Base-by-base conservation (phyloP, 1,139 yeast species). In the Pichia norvegensis region DNA sequence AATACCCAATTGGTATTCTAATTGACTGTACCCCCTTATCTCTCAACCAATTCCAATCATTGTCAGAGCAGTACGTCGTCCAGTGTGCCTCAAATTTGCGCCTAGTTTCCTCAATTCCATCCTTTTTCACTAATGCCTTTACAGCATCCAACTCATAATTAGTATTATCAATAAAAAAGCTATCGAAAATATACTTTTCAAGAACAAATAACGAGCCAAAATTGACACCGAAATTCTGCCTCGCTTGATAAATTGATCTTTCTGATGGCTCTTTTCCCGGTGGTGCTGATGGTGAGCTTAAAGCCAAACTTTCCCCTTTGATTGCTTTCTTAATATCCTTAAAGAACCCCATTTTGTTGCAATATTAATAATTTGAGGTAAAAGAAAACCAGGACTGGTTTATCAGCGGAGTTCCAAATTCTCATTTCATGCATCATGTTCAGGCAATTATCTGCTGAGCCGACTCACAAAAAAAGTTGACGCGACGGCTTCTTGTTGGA, bases 1-100 rank as follows among this genome's bases (percentile, higher is more conserved):
- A 92, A 64, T 85, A 92, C 0, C 97, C 97, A 54, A 92, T 66
- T 4, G 98, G 97, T 9, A 90, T 72, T 55, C 98, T 72, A 9
- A 92, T 74, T 0, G 88, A 74, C 17, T 85, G 87, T 19, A 86
- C 86, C 8, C 83, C 82, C 42, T 75, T 78, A 20, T 70, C 68
- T 41, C 68, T 64, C 38, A 92, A 65, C 85, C 88, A 87, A 20
- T 72, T 61, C 95, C 96, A 88, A 59, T 92, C 97, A 11, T 72
- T 72, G 46, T 79, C 86, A 33, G 64, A 62, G 55, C 83, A 69
- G 62, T 78, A 90, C n/a, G 59, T 60, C 14, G 61, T 65, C 87
- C 95, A 92, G 62, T 85, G 95, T 3, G 67, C 53, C 52, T 83
- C 88, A 56, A 85, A 73, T 54, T 67, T 69, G 33, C 66, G 52